phyloP scores from a whole-genome alignment of 1,284 basidiomycete genomes.

The Naganishia albida region DNA sequence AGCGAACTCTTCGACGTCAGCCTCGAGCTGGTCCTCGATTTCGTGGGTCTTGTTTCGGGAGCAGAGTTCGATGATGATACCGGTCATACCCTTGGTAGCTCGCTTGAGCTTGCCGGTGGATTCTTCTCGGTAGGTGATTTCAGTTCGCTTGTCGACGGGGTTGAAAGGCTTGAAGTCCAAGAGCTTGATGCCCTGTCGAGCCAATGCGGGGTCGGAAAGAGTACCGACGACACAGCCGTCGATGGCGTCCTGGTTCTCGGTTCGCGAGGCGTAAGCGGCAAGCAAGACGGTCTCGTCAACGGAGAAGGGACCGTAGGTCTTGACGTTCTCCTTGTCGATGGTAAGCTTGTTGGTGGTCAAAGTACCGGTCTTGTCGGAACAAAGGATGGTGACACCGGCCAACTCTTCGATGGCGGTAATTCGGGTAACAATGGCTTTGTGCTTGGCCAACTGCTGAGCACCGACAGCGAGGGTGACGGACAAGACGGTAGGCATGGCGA shows the following conservation, averaged over 20 bases:
- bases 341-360: slow-evolving; percentile 99
- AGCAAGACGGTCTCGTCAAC: slow-evolving; percentile 88
- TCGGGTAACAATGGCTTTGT: slow-evolving; percentile 97
- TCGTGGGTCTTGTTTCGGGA: slow-evolving; percentile 93
- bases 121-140: slow-evolving; percentile 95
- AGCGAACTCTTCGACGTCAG: slow-evolving; percentile 94
- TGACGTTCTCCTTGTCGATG: slow-evolving; percentile 89
- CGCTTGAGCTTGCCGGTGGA: slow-evolving; percentile 92
- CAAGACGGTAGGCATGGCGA: slow-evolving; percentile 95
- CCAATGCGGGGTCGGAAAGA: slow-evolving; percentile 69
- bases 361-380: slow-evolving; percentile 96
- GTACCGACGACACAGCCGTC: slow-evolving; percentile 83
- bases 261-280: slow-evolving; percentile 92
- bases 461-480: slow-evolving; percentile 96
- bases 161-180: slow-evolving; percentile 99
- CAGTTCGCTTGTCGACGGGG: slow-evolving; percentile 98
- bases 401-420: slow-evolving; percentile 97
- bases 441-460: slow-evolving; percentile 95
- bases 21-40: slow-evolving; percentile 85
- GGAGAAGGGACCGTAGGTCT: slow-evolving; percentile 85
- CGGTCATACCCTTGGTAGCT: slow-evolving; percentile 99
- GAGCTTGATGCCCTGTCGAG: slow-evolving; percentile 89
- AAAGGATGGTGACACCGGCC: slow-evolving; percentile 93
- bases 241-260: slow-evolving; percentile 98
- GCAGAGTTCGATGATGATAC: slow-evolving; percentile 93